Base-by-base conservation (phyloP, 2,329 filamentous ascomycete species). In the Aspergillus puulaauensis region DNA sequence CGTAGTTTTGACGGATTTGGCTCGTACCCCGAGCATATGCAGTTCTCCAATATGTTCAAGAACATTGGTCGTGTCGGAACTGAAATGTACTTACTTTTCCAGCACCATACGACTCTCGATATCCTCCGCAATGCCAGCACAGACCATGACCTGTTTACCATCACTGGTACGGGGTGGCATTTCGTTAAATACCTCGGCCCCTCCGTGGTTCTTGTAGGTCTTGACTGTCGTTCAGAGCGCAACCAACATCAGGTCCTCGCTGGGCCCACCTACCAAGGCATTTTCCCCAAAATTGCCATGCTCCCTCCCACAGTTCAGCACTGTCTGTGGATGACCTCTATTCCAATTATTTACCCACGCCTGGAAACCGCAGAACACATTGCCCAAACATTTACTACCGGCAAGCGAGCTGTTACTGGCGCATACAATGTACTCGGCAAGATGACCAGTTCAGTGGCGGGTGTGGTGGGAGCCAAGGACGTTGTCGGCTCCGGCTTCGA, bases 11-110 rank as follows among this genome's bases (percentile, higher is more conserved):
- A 99, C 70, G 95, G 95, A 24, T 99, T 95, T 67, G 95, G 95
- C 31, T 96, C 92, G 1, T 99, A 98, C 69, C 95, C 95, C 0
- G 92, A 96, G 61, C 96, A 98, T 72, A 98, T 99, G 93, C 95
- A 99, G 71, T 90, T 90, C 64, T 97, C 92, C 17, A 89, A 96
- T 63, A 92, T 98, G 78, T 98, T 99, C 81, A 97, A 96, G 78
- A 98, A 98, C 71, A 96, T 98, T 69, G 95, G 95, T 23, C 87
- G 95, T 39, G 88, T 99, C 61, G 95, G 92, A 21, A 93, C 96
- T 55, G 92, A 98, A 66, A 97, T 97, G 93, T 99, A 98, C 71
- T 83, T 99, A 37, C 84, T 99, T 7, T 99, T 99, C 82, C 95
- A 99, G 71, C 95, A 99, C 70, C 95, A 99, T 74, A 98, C 95